A percentile compares a stretch with the other conserved stretches of the same genome.
Conservation (phyloP, 176 grass and related monocot species). For the Eragrostis curvula region DNA sequence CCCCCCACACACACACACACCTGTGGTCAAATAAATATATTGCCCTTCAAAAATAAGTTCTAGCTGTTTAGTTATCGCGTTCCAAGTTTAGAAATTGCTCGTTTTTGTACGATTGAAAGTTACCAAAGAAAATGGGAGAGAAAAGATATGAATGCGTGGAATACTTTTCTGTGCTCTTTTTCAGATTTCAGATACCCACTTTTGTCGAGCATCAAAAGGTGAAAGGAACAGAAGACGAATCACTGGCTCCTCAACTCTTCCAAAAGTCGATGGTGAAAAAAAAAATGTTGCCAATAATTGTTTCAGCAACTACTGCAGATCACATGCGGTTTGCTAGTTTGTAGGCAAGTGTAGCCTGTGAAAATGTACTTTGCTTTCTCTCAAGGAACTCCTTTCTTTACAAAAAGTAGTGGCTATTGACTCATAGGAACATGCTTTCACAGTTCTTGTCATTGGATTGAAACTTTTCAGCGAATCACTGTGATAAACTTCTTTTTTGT, state of each 20-base stretch:
- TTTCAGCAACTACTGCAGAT: background rate
- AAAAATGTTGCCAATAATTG: background rate
- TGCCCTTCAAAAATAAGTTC: too few relatives aligned
- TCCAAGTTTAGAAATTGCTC: background rate
- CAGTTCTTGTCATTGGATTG: background rate
- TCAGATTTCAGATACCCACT: constrained; percentile 3
- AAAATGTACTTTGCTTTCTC: constrained; percentile 27
- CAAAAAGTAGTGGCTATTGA: constrained; percentile 27
- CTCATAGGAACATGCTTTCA: constrained; percentile 20
- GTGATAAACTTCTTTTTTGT: background rate
- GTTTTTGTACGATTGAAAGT: background rate
- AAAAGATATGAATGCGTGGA: background rate
- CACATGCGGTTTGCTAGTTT: background rate
- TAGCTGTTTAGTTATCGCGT: background rate
- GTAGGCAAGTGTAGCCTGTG: background rate
- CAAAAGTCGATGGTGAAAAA: background rate
- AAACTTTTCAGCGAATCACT: background rate
- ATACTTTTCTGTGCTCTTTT: constrained; percentile 4
- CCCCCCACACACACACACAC: too few relatives aligned
- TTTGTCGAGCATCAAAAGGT: constrained; percentile 37
- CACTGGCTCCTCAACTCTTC: background rate
- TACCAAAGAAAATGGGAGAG: background rate
- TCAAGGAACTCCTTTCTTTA: background rate
- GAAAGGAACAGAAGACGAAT: constrained; percentile 6
- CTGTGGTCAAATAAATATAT: too few relatives aligned